These are phyloP conservation scores for Alopecurus myosuroides DNA, from an alignment of 176 grass and related monocot species.

Conservation along the genomic window DNA sequence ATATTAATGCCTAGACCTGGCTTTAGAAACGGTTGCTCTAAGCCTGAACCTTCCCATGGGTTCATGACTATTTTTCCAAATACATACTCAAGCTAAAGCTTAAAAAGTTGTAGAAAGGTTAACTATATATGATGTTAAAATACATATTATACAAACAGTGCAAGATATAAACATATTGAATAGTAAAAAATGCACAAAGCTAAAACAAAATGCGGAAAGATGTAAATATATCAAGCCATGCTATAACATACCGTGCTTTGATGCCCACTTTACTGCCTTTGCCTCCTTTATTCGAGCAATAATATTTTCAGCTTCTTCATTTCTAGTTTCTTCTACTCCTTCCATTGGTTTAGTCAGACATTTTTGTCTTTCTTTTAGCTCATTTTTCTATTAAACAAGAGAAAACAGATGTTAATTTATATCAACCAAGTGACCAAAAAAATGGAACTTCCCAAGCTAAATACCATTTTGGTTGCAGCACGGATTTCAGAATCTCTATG, in stretches of 20 bases:
- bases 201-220: neutral
- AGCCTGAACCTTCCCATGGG: neutral
- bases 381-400: constrained; percentile 51
- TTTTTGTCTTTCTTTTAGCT: constrained; percentile 58
- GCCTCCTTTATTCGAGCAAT: constrained; percentile 57
- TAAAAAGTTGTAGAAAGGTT: neutral
- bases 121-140: neutral
- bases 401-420: constrained; percentile 7
- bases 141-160: neutral
- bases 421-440: neutral
- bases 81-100: neutral
- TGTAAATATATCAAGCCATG: constrained; percentile 14
- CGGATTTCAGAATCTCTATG: too few relatives aligned
- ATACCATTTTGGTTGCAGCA: too few relatives aligned
- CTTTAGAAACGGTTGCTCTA: neutral
- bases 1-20: neutral
- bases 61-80: neutral
- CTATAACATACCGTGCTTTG: constrained; percentile 38
- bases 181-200: constrained; percentile 18
- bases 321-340: constrained; percentile 12
- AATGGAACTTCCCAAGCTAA: too few relatives aligned
- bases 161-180: neutral
- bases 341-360: constrained; percentile 33
- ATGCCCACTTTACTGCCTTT: constrained; percentile 40
- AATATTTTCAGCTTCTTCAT: constrained; percentile 46